These are phyloP conservation scores for Dittrichia graveolens DNA, from an alignment of 129 eudicot species.

Conservation along the genomic window DNA sequence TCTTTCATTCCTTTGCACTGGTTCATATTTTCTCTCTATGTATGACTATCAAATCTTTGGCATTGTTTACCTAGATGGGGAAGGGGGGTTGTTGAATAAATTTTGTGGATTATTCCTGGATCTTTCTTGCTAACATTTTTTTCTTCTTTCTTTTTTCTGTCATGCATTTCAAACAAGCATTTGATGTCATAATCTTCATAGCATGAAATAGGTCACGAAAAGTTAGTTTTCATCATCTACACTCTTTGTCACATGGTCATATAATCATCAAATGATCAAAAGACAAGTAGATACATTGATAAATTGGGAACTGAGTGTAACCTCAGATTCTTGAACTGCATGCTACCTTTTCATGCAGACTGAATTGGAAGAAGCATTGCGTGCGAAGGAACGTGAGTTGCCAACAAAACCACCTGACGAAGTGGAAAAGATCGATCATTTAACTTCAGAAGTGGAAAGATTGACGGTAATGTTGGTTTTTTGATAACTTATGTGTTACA, in stretches of 20 bases:
- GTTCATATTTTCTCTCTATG: conserved; percentile 25
- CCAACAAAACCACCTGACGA: conserved; percentile 61
- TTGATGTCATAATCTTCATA: conserved; percentile 11
- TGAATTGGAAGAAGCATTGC: conserved; percentile 71
- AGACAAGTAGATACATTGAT: conserved; percentile 17
- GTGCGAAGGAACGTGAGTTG: conserved; percentile 63
- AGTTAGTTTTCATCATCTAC: conserved; percentile 13
- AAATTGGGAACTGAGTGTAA: background rate
- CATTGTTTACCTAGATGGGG: conserved; percentile 1
- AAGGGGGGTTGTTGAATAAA: background rate
- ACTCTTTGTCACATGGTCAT: conserved; percentile 20
- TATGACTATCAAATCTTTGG: conserved; percentile 16
- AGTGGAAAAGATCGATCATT: conserved; percentile 55
- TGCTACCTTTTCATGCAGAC: conserved; percentile 46
- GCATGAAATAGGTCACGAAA: conserved; percentile 9
- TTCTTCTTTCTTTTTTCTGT: background rate
- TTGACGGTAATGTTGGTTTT: conserved; percentile 62
- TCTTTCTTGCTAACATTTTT: conserved; percentile 4
- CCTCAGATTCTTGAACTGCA: conserved; percentile 8
- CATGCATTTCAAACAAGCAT: conserved; percentile 4
- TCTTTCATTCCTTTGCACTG: background rate
- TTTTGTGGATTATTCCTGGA: background rate
- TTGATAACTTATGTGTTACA: background rate
- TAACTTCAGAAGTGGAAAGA: conserved; percentile 68
- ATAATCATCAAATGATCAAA: conserved; percentile 8